Evolutionary conservation across 139 green algal species (phyloP), one percentile per base, ranked within the genome.

Genomic region (Chlamydomonas schloesseri): DNA sequence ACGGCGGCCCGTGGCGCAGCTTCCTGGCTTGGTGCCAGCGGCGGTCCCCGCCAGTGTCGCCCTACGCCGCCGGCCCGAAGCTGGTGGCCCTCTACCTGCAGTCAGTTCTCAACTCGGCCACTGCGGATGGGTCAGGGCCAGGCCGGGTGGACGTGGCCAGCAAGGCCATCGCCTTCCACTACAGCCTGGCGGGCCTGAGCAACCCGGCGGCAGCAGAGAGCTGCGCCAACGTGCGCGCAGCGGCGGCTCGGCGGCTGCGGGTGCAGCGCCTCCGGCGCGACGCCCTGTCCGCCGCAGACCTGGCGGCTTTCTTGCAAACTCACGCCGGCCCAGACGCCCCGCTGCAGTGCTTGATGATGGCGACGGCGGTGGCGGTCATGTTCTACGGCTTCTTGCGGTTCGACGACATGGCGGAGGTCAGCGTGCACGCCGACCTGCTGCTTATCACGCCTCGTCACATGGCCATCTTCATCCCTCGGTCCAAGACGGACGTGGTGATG

Each of bases 401-500:
- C 74, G 34, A 82, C 33, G 33, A 71, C 74, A 15, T 24, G 14
- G 34, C 55, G 18, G 55, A 71, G 34, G 33, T 82, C 29, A 36
- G 33, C 33, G 74, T 81, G 20, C 73, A 68, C 20, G 31, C 46
- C 14, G 73, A 81, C 53, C 73, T 81, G 50, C 53, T 81, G 18
- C 15, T 69, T 2, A 47, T 81, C n/a, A 37, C n/a, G 20, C 42
- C 34, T 11, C 42, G 42, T 1, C 73, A 68, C 50, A 81, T 81
- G 50, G 73, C 42, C 1, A n/a, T 81, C 18, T 69, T 68, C n/a
- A 69, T 81, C 50, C 73, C 73, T n/a, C n/a, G 53, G 11, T 81
- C 73, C 29, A 81, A 81, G 53, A 81, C 73, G 4, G 73, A 81
- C 73, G 28, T 68, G 73, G 15, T 53, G 4, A 47, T 67, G 50